Evolutionary conservation across 2,329 filamentous ascomycete species (phyloP).

Genomic region (Phaeosphaeriaceae sp.): DNA sequence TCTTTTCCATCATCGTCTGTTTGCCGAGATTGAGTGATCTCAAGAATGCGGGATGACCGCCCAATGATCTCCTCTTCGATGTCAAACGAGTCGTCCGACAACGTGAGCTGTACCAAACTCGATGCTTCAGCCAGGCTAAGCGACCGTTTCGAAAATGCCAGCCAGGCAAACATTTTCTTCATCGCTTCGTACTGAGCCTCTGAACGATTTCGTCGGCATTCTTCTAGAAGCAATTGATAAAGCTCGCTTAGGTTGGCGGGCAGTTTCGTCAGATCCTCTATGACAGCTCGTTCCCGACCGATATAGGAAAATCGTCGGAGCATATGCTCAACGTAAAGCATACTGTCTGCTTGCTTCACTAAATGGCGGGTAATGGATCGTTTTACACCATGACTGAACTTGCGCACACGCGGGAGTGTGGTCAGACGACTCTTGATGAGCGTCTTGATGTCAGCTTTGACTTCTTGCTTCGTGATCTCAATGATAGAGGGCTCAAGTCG

Average conservation of each 20-base stretch:
- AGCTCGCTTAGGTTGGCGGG: slow-evolving; percentile 14
- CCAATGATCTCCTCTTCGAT: slow-evolving; percentile 22
- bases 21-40: slow-evolving; percentile 14
- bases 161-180: slow-evolving; percentile 29
- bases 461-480: neutral
- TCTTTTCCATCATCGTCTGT: slow-evolving; percentile 13
- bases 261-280: slow-evolving; percentile 38
- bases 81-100: slow-evolving; percentile 17
- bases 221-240: slow-evolving; percentile 21
- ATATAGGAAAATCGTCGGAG: slow-evolving; percentile 38
- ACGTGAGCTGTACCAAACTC: slow-evolving; percentile 15
- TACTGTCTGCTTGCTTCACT: slow-evolving; percentile 38
- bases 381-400: slow-evolving; percentile 37
- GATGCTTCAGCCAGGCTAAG: slow-evolving; percentile 25
- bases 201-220: slow-evolving; percentile 22
- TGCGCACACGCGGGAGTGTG: slow-evolving; percentile 12
- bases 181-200: slow-evolving; percentile 23
- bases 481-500: neutral
- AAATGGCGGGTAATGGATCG: slow-evolving; percentile 39
- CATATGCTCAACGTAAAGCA: slow-evolving; percentile 50
- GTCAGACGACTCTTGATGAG: neutral
- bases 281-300: slow-evolving; percentile 42
- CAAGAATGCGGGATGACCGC: slow-evolving; percentile 25
- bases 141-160: slow-evolving; percentile 26
- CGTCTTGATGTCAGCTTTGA: neutral